Conservation (phyloP, 805 yeast species). For the Cyberlindnera bimundalis region DNA sequence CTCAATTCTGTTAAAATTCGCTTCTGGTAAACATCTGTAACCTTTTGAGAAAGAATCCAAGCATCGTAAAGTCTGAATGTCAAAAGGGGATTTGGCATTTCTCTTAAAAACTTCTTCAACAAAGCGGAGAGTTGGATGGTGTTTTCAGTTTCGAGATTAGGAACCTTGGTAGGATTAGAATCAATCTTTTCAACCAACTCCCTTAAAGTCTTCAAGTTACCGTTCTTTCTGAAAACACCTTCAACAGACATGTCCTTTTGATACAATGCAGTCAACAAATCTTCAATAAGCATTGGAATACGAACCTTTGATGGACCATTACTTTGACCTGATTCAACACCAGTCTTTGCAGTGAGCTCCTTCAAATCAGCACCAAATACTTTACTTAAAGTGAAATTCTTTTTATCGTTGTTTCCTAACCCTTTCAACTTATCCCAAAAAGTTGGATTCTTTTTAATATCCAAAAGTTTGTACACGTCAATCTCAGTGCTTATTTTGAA, state of each 20-base stretch:
- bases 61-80: slow-evolving; percentile 71
- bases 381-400: slow-evolving; percentile 25
- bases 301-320: slow-evolving; percentile 76
- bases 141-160: slow-evolving; percentile 68
- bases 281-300: slow-evolving; percentile 86
- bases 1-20: slow-evolving; percentile 57
- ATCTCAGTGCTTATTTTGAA: slow-evolving; percentile 35
- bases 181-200: slow-evolving; percentile 74
- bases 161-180: slow-evolving; percentile 63
- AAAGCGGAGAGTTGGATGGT: slow-evolving; percentile 93
- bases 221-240: slow-evolving; percentile 94
- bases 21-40: slow-evolving; percentile 41
- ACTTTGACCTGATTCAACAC: slow-evolving; percentile 81
- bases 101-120: slow-evolving; percentile 86
- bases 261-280: slow-evolving; percentile 74
- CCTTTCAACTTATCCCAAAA: slow-evolving; percentile 43
- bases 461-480: slow-evolving; percentile 32
- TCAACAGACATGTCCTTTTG: slow-evolving; percentile 94
- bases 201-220: slow-evolving; percentile 80
- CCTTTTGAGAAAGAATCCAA: slow-evolving; percentile 70
- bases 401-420: slow-evolving; percentile 27
- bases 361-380: slow-evolving; percentile 82
- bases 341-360: slow-evolving; percentile 61
- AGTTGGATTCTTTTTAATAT: slow-evolving; percentile 33
- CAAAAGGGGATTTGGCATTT: slow-evolving; percentile 86